phyloP scores from a whole-genome alignment of 768 basidiomycete genomes.

The Boletus speciosus region DNA sequence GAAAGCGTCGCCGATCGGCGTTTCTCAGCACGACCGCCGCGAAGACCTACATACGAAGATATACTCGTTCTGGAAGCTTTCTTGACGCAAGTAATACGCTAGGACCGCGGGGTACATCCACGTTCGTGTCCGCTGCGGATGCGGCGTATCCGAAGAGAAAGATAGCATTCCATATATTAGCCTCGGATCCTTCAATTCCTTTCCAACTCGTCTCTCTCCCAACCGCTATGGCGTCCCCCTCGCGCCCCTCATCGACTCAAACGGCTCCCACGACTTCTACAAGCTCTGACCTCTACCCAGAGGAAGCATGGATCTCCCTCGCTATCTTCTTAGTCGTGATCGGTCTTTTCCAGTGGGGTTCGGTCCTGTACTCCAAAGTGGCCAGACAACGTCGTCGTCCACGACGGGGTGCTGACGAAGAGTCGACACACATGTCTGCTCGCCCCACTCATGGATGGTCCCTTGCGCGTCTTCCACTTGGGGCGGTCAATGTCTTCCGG shows the following conservation, averaged over 20 bases:
- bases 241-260: not conserved
- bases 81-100: too few relatives aligned
- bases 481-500: constrained; percentile 41
- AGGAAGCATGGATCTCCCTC: constrained; percentile 18
- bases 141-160: too few relatives aligned
- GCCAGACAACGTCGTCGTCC: not conserved
- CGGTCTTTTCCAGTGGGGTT: constrained; percentile 27
- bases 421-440: constrained; percentile 6
- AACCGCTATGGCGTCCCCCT: not conserved
- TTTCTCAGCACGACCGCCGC: too few relatives aligned
- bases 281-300: not conserved
- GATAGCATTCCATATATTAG: too few relatives aligned
- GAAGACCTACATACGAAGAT: too few relatives aligned
- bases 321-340: constrained; percentile 13
- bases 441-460: constrained; percentile 32
- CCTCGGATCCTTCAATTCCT: too few relatives aligned
- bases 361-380: constrained; percentile 22
- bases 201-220: too few relatives aligned
- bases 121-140: too few relatives aligned
- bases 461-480: constrained; percentile 37
- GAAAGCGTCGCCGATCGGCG: too few relatives aligned
- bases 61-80: too few relatives aligned
- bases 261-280: too few relatives aligned
- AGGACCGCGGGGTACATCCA: too few relatives aligned
- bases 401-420: constrained; percentile 9